A percentile compares a stretch with the other conserved stretches of the same genome.
phyloP scores from a whole-genome alignment of 768 basidiomycete genomes.

The Boletus sp. region DNA sequence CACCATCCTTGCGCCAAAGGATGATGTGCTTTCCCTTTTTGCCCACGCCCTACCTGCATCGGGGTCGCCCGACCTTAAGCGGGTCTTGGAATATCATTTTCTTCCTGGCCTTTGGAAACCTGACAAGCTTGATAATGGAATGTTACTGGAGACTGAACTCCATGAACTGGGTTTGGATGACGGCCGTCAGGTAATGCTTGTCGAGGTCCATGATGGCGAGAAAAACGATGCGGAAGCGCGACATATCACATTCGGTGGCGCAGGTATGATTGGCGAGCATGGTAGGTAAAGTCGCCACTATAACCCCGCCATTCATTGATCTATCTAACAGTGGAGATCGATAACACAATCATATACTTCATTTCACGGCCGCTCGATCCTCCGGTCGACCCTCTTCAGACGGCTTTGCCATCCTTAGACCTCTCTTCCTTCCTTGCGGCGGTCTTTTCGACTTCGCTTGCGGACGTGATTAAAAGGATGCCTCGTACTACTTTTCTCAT shows the following conservation, averaged over 20 bases:
- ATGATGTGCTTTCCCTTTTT: conserved; percentile 72
- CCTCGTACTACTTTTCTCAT: conserved; percentile 80
- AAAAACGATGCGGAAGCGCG: conserved; percentile 45
- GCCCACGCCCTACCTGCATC: conserved; percentile 54
- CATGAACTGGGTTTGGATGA: conserved; percentile 66
- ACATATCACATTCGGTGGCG: conserved; percentile 79
- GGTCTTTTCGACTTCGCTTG: conserved; percentile 81
- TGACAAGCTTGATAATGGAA: conserved; percentile 65
- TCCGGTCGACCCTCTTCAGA: conserved; percentile 76
- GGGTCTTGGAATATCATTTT: conserved; percentile 84
- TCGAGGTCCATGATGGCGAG: conserved; percentile 56
- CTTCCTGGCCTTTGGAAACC: conserved; percentile 75
- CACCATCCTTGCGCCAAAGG: conserved; percentile 89
- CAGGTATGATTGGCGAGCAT: conserved; percentile 70
- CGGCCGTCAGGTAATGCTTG: conserved; percentile 64
- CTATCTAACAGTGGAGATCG: conserved; percentile 53
- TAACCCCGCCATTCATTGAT: conserved; percentile 2
- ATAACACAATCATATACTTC: conserved; percentile 86
- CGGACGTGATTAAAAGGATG: conserved; percentile 58
- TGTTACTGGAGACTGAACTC: conserved; percentile 78
- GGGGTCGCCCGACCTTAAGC: conserved; percentile 68
- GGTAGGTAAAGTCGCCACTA: conserved; percentile 44
- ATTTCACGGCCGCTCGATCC: conserved; percentile 79
- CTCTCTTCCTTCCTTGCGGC: conserved; percentile 90
- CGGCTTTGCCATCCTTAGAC: conserved; percentile 77